Evolutionary conservation across 2,329 filamentous ascomycete species (phyloP).

Genomic region (Dothistroma pini): DNA sequence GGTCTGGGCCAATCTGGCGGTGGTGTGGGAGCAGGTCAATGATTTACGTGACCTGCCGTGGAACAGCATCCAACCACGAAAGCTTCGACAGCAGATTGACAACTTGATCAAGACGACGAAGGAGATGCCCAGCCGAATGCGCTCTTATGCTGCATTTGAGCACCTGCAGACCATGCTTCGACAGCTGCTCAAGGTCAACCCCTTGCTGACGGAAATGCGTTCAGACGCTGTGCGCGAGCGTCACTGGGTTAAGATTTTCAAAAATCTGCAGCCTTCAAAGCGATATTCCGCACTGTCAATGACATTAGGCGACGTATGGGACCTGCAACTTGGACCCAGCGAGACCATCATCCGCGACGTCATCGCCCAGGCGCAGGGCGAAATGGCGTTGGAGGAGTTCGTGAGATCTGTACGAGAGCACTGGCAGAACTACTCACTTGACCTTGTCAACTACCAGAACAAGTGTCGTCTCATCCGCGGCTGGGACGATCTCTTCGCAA

Average conservation of each 20-base stretch:
- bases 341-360: slow-evolving; percentile 88
- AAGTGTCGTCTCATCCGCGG: slow-evolving; percentile 96
- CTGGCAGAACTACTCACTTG: slow-evolving; percentile 92
- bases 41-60: slow-evolving; percentile 89
- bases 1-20: slow-evolving; percentile 92
- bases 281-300: slow-evolving; percentile 91
- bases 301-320: slow-evolving; percentile 98
- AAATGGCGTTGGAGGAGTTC: slow-evolving; percentile 98
- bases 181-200: slow-evolving; percentile 85
- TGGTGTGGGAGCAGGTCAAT: slow-evolving; percentile 94
- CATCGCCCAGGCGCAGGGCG: slow-evolving; percentile 91
- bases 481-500: slow-evolving; percentile 97
- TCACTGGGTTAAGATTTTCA: slow-evolving; percentile 98
- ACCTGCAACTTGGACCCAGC: slow-evolving; percentile 82
- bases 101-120: slow-evolving; percentile 96
- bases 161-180: slow-evolving; percentile 91
- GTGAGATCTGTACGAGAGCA: slow-evolving; percentile 92
- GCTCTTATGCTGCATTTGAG: slow-evolving; percentile 99
- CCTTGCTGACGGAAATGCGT: slow-evolving; percentile 82
- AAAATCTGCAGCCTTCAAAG: slow-evolving; percentile 85
- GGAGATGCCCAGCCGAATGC: slow-evolving; percentile 98
- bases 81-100: slow-evolving; percentile 84
- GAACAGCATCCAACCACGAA: slow-evolving; percentile 93
- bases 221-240: slow-evolving; percentile 94
- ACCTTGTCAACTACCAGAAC: slow-evolving; percentile 95